phyloP scores from a whole-genome alignment of 331 rosid species.

The Quercus tomentella region DNA sequence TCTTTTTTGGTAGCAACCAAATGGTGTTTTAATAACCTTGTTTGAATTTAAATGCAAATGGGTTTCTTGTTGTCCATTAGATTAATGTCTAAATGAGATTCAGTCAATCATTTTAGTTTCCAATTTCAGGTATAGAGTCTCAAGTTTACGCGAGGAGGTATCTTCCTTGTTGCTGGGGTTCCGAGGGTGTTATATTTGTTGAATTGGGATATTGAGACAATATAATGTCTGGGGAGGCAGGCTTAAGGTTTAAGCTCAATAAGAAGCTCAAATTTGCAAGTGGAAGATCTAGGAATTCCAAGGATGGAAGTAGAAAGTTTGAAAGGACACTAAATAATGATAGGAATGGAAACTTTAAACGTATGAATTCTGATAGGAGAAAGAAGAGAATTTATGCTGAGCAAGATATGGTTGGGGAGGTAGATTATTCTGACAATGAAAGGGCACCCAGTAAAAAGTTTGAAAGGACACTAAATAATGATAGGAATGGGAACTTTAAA shows the following conservation, averaged over 20 bases:
- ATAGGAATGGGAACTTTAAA: conserved; percentile 9
- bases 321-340: neutral
- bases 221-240: conserved; percentile 32
- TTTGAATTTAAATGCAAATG: neutral
- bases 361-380: neutral
- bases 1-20: neutral
- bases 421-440: neutral
- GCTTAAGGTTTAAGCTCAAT: conserved; percentile 24
- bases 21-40: neutral
- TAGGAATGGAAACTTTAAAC: conserved; percentile 7
- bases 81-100: neutral
- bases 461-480: neutral
- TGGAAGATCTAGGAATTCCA: neutral
- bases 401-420: conserved; percentile 14
- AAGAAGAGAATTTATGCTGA: conserved; percentile 33
- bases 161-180: neutral
- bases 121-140: neutral
- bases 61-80: neutral
- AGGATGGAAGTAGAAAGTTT: neutral
- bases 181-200: neutral
- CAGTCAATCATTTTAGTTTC: neutral
- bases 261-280: conserved; percentile 28
- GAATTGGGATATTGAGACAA: neutral
- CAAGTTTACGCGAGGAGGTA: neutral
- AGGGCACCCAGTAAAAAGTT: neutral